Evolutionary conservation across 352 stramenopile genomes (phyloP).

Genomic region (Aphanomyces invadans): DNA sequence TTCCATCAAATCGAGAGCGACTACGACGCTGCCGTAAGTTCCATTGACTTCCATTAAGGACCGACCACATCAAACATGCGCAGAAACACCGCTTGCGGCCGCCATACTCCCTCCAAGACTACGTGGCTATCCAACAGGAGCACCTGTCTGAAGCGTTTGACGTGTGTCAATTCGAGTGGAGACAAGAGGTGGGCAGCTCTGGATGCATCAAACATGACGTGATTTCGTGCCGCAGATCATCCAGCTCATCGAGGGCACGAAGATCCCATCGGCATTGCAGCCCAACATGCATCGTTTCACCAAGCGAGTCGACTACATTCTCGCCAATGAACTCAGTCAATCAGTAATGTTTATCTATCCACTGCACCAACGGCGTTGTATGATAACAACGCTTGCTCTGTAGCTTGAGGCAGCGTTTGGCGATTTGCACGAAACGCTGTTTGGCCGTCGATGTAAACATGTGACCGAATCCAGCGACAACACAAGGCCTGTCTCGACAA

Average conservation of each 20-base stretch:
- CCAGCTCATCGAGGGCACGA: constrained; percentile 11
- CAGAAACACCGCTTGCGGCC: neutral
- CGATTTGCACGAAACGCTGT: neutral
- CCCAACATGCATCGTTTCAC: constrained; percentile 1
- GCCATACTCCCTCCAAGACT: constrained; percentile 6
- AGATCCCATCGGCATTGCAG: neutral
- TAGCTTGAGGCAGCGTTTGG: constrained; percentile 6
- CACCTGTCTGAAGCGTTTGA: neutral
- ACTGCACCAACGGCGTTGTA: no score
- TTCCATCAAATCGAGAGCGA: constrained; percentile 20
- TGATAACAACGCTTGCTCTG: neutral
- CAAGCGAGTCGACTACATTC: constrained; percentile 17
- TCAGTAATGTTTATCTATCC: no score
- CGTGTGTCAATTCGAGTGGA: constrained; percentile 2
- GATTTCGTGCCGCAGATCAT: constrained; percentile 6
- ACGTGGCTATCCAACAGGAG: constrained; percentile 2
- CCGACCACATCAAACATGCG: neutral
- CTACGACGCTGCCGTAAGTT: constrained; percentile 10
- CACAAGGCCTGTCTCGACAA: neutral
- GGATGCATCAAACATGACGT: neutral
- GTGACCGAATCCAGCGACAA: neutral
- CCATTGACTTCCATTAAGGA: no score
- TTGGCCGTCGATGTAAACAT: constrained; percentile 5
- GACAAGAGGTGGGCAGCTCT: neutral
- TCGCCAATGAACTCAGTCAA: neutral